Evolutionary conservation across 495 filamentous ascomycete genomes (phyloP).

Genomic region (Penicillium coffeae): DNA sequence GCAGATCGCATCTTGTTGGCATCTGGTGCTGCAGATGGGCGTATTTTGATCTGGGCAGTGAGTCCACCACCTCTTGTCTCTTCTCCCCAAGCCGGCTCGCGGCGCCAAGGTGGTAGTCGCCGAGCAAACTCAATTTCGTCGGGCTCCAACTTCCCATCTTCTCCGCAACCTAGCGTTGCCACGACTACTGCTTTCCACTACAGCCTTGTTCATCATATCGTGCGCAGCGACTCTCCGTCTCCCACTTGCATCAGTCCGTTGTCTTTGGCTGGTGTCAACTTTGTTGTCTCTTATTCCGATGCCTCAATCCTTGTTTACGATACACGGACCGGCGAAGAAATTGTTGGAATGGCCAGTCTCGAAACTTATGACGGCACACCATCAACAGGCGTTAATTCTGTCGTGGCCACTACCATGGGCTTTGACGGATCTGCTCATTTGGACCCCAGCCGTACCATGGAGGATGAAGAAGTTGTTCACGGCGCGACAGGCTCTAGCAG

Average conservation of each 20-base stretch:
- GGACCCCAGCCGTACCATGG: constrained; percentile 56
- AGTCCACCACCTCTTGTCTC: constrained; percentile 83
- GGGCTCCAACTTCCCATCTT: constrained; percentile 82
- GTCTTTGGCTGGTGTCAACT: constrained; percentile 79
- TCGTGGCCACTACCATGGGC: constrained; percentile 83
- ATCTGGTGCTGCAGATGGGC: constrained; percentile 87
- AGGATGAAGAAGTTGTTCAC: constrained; percentile 65
- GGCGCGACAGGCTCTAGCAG: constrained; percentile 84
- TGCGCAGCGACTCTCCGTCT: constrained; percentile 64
- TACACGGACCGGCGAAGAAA: constrained; percentile 85
- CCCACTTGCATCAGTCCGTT: constrained; percentile 91
- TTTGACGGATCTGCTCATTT: constrained; percentile 66
- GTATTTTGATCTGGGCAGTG: constrained; percentile 89
- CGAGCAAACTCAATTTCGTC: constrained; percentile 87
- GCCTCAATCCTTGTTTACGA: constrained; percentile 87
- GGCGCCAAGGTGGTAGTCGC: constrained; percentile 68
- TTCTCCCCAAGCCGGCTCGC: constrained; percentile 69
- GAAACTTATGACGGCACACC: constrained; percentile 90
- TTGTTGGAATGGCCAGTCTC: constrained; percentile 83
- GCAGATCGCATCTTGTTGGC: constrained; percentile 84
- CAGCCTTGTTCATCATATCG: constrained; percentile 78
- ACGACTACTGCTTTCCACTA: constrained; percentile 62
- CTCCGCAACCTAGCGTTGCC: constrained; percentile 83
- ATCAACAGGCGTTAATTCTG: constrained; percentile 78
- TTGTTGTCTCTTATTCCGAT: constrained; percentile 90